phyloP scores from a whole-genome alignment of 371 early-diverging fungal genomes.

The Apophysomyces trapeziformis region DNA sequence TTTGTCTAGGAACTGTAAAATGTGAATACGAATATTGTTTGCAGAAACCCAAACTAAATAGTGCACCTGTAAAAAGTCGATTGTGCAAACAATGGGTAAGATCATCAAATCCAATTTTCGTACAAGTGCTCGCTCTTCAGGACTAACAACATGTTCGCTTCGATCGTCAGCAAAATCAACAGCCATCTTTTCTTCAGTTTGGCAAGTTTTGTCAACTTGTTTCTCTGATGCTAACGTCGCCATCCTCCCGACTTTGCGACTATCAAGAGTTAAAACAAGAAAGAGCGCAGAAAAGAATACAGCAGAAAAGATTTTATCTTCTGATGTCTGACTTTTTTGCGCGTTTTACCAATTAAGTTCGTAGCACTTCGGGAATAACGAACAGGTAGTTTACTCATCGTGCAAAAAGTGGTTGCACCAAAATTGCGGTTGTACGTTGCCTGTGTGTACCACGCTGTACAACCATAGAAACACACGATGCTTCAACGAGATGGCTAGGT shows the following conservation, averaged over 20 bases:
- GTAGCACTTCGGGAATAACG: conserved; percentile 6
- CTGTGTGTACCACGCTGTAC: conserved; percentile 1
- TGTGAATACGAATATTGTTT: not conserved
- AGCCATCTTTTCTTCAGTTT: not conserved
- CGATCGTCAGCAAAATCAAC: not conserved
- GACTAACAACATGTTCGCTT: not conserved
- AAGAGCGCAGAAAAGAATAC: not conserved
- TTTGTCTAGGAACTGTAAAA: conserved; percentile 39
- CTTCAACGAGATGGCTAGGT: not conserved
- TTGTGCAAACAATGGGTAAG: conserved; percentile 42
- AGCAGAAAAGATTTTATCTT: not conserved
- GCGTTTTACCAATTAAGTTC: not conserved
- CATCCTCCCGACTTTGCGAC: not conserved
- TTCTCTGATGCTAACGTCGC: not conserved
- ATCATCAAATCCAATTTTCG: conserved; percentile 41
- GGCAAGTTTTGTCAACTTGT: not conserved
- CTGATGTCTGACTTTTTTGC: not conserved
- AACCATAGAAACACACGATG: not conserved
- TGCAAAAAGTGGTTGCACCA: not conserved
- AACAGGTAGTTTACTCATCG: not conserved
- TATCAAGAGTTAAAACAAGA: not conserved
- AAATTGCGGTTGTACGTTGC: not conserved
- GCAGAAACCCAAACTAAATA: not conserved
- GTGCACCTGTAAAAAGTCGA: conserved; percentile 46
- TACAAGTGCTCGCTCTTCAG: conserved; percentile 36